These are phyloP conservation scores for Fusarium coffeatum DNA, from an alignment of 2,329 filamentous ascomycete species.

Conservation along the genomic window DNA sequence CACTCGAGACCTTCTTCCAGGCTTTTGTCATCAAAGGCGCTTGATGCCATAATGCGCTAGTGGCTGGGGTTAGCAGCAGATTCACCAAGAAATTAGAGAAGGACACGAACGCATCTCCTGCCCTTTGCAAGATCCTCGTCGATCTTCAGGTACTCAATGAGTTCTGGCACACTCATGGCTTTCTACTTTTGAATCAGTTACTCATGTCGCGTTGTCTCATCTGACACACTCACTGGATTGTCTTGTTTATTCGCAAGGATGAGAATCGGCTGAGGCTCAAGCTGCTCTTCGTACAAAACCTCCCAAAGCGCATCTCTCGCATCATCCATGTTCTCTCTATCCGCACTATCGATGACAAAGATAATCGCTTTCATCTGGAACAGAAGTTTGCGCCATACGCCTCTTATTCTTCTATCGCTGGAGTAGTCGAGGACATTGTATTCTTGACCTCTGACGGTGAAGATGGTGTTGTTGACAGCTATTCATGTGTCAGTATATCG, in stretches of 20 bases:
- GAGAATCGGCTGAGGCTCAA: slow-evolving; percentile 1
- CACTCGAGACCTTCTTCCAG: not conserved
- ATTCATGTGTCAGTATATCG: not conserved
- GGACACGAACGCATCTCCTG: slow-evolving; percentile 2
- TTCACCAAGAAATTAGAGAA: fast-evolving
- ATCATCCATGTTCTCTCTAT: not conserved
- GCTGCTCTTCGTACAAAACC: not conserved
- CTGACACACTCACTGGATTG: not conserved
- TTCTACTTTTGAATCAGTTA: not conserved
- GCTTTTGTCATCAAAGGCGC: not conserved
- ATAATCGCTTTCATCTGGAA: not conserved
- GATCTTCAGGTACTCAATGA: not conserved
- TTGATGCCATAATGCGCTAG: not conserved
- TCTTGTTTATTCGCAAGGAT: slow-evolving; percentile 27
- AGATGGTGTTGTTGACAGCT: not conserved
- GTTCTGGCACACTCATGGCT: not conserved
- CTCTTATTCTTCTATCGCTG: not conserved
- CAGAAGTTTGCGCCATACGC: slow-evolving; percentile 9
- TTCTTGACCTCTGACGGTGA: not conserved
- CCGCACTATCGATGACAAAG: slow-evolving; percentile 7
- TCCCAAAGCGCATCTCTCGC: not conserved
- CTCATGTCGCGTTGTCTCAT: no score
- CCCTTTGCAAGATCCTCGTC: not conserved
- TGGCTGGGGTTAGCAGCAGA: fast-evolving
- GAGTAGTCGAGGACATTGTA: slow-evolving; percentile 11